Base-by-base conservation (phyloP, 208 protist species). In the Wallacemonas sp. region DNA sequence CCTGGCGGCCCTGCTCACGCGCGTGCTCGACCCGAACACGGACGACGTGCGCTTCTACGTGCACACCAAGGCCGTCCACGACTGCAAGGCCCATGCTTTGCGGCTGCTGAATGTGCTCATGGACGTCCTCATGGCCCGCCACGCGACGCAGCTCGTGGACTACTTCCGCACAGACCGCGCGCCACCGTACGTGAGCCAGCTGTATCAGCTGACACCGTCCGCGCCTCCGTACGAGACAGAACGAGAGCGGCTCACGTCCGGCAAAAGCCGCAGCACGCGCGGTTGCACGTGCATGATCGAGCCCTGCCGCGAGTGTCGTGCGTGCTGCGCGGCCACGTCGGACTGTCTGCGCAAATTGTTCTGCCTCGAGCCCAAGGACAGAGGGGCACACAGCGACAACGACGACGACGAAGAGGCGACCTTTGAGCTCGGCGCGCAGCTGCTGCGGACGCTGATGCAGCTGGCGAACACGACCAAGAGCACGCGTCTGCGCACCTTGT, bases 81-180 rank as follows among this genome's bases (percentile, higher is more conserved):
- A 80, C 44, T 78, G 66, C 65, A 80, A 80, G 49, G 18, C 63
- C n/a, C 57, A 65, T 28, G 70, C 66, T 42, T 57, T 84, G 64
- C 67, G 61, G n/a, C 31, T 84, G 22, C 63, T 84, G 42, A 75
- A 68, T 52, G 25, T 39, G 14, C 57, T 84, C 0, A 77, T 63
- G 18, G 79, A 84, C 52, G 59, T 84, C 11, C 44, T 77, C 32
- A 36, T 77, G 16, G 64, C 74, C 25, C 67, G 44, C 16, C 48
- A 76, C 29, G 74, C 74, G 33, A 36, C 79, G 4, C 32, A 65
- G 31, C 64, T 84, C 12, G 73, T 84, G 20, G 70, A 79, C 39
- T 65, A 49, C 61, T 84, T 84, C 50, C 61, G 67, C n/a, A 11
- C 42, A 18, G 7, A 55, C 18, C 36, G 23, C 32, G 28, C 5